Evolutionary conservation across 2,329 filamentous ascomycete species (phyloP).

Genomic region (Xylaria sp.): DNA sequence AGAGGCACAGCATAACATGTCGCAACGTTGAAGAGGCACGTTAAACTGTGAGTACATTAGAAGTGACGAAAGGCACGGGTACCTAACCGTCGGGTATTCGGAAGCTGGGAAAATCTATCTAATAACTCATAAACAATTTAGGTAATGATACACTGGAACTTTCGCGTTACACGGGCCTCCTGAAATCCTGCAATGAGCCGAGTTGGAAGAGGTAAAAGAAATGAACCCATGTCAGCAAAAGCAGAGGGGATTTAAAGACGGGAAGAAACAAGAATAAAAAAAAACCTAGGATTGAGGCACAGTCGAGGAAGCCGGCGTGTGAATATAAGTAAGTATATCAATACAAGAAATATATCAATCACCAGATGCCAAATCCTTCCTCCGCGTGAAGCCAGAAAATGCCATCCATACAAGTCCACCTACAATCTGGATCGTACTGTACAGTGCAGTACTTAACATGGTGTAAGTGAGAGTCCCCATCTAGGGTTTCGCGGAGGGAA

Average conservation of each 20-base stretch:
- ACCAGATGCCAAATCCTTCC: too few relatives aligned
- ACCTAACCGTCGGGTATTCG: background rate
- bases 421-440: too few relatives aligned
- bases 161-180: background rate
- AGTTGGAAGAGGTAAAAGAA: background rate
- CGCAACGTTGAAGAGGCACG: background rate
- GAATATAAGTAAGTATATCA: too few relatives aligned
- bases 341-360: too few relatives aligned
- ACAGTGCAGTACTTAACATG: background rate
- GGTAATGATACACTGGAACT: background rate
- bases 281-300: too few relatives aligned
- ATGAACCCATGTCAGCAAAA: slow-evolving; percentile 1
- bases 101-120: background rate
- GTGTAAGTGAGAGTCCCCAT: too few relatives aligned
- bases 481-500: background rate
- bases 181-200: background rate
- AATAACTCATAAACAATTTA: background rate
- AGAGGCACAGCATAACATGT: slow-evolving; percentile 1
- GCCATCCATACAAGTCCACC: too few relatives aligned
- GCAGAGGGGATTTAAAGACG: background rate
- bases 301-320: too few relatives aligned
- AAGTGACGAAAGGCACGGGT: background rate
- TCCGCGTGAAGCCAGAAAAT: too few relatives aligned
- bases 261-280: background rate
- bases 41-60: too few relatives aligned